Conservation (phyloP, 495 filamentous ascomycete species). For the Margaritispora aquatica region DNA sequence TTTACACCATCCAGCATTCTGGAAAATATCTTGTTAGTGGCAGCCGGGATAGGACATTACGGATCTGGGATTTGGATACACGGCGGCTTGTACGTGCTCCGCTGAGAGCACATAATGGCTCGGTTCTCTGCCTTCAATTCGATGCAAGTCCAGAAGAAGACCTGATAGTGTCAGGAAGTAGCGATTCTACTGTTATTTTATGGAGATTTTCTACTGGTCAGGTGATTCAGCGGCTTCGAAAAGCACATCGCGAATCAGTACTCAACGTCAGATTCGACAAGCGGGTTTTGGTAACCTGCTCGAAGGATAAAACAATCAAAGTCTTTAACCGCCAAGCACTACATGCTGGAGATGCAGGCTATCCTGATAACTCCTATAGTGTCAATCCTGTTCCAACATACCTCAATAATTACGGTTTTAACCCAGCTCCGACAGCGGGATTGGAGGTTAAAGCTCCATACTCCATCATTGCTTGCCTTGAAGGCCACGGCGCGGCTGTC, state of each 20-base stretch:
- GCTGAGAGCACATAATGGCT: constrained; percentile 70
- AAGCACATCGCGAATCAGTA: constrained; percentile 84
- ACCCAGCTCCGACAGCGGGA: constrained; percentile 37
- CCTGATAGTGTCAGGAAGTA: constrained; percentile 88
- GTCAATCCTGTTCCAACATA: constrained; percentile 49
- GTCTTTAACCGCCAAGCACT: constrained; percentile 82
- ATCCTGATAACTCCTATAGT: constrained; percentile 42
- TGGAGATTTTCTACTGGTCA: constrained; percentile 92
- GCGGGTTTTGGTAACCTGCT: constrained; percentile 88
- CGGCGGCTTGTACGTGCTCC: constrained; percentile 66
- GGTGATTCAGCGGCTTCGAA: constrained; percentile 60
- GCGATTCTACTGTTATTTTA: constrained; percentile 80
- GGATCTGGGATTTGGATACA: constrained; percentile 86
- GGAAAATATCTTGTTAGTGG: constrained; percentile 86
- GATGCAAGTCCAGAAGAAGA: constrained; percentile 88
- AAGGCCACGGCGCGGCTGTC: constrained; percentile 84
- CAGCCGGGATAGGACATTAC: constrained; percentile 79
- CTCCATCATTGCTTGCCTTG: constrained; percentile 68
- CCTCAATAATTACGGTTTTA: constrained; percentile 40
- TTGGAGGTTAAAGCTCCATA: constrained; percentile 51
- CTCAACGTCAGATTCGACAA: constrained; percentile 94
- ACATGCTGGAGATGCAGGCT: constrained; percentile 60
- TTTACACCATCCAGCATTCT: constrained; percentile 89
- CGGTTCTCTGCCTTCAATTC: constrained; percentile 93
- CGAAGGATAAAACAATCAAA: constrained; percentile 94